Evolutionary conservation across 495 filamentous ascomycete species (phyloP).

Genomic region (Daldinia caldariorum): DNA sequence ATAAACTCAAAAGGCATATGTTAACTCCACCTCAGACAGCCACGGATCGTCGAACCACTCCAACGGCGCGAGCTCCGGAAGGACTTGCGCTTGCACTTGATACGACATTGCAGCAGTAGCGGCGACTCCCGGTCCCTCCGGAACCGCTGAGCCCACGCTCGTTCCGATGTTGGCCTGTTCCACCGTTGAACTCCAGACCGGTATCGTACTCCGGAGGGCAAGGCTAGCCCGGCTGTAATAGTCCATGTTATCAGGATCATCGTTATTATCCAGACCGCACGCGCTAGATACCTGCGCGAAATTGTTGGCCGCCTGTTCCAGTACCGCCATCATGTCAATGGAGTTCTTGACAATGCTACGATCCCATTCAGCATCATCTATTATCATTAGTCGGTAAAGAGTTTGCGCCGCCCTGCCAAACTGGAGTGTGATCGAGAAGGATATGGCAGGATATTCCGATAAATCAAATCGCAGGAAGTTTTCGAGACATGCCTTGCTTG

Average conservation of each 20-base stretch:
- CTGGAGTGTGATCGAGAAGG: constrained; percentile 40
- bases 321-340: constrained; percentile 30
- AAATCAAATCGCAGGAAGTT: constrained; percentile 41
- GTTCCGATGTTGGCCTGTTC: constrained; percentile 23
- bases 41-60: constrained; percentile 41
- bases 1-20: background rate
- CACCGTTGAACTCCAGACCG: constrained; percentile 33
- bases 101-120: background rate
- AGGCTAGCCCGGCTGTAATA: constrained; percentile 39
- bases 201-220: constrained; percentile 33
- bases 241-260: constrained; percentile 29
- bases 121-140: background rate
- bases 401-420: constrained; percentile 41
- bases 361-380: constrained; percentile 44
- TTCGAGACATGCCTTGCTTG: constrained; percentile 36
- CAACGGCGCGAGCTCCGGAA: constrained; percentile 30
- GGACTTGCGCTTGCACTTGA: constrained; percentile 3
- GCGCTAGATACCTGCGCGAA: constrained; percentile 30
- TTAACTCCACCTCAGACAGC: no score
- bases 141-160: background rate
- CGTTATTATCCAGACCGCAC: constrained; percentile 35
- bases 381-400: constrained; percentile 42
- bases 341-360: constrained; percentile 19
- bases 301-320: constrained; percentile 25
- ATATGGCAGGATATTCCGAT: constrained; percentile 28